Evolutionary conservation across 2,329 filamentous ascomycete species (phyloP), one percentile per base, ranked within the genome.

Genomic region (Apiospora koreana): DNA sequence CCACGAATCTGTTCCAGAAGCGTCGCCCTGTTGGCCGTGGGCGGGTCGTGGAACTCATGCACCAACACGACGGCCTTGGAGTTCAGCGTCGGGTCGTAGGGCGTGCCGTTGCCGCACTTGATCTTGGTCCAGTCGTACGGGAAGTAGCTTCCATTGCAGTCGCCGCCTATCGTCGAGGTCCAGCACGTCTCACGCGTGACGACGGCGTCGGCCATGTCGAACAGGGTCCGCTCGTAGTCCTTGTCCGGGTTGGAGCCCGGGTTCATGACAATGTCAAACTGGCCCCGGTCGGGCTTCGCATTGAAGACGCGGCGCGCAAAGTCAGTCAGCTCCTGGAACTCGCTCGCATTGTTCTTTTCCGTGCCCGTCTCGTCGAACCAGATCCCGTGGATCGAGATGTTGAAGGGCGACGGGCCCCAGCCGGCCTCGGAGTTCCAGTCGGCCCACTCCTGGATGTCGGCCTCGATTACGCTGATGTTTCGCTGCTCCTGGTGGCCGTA

Each of bases 211-310:
- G 71, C 68, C 64, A 74, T 67, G 42, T 16, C 25, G 66, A 73
- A 74, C 28, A 74, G 68, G 83, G 85, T 68, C 78, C 81, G 70
- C 82, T 83, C 69, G 81, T 80, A 42, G 82, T 81, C 69, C 80
- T 81, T 58, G 43, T 72, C 67, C n/a, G 64, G 21, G 10, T 71
- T 68, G 48, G 68, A 23, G 16, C 73, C 73, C 2, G 70, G 65
- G 69, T 73, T 74, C 42, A 73, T 69, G 41, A 73, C 67, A 25
- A 73, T 71, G 38, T 65, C 68, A 68, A 72, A 73, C 18, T 43
- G 46, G 58, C 66, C 68, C n/a, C 50, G 42, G 31, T 31, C 12
- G 12, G 31, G 31, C 25, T 54, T 54, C 9, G 65, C 66, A 16
- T 65, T 46, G 45, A 73, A 72, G 1, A 69, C 71, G 2, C 45